Evolutionary conservation across 352 stramenopile genomes (phyloP).

Genomic region (Phytophthora pistaciae): DNA sequence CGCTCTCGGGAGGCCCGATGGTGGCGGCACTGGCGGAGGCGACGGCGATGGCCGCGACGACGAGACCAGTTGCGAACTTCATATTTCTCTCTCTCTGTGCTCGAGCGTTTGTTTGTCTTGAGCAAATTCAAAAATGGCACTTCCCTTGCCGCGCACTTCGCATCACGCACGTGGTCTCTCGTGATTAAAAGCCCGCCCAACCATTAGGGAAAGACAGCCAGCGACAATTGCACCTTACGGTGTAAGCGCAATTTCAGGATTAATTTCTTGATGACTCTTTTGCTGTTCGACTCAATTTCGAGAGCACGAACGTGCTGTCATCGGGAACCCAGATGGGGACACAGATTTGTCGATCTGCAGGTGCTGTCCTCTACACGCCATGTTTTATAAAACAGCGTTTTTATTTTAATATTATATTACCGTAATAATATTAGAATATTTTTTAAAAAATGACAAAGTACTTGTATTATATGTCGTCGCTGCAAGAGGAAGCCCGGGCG

Average conservation of each 20-base stretch:
- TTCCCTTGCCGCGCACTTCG: background rate
- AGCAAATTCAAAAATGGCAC: constrained; percentile 16
- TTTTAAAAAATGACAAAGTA: no score
- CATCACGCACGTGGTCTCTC: background rate
- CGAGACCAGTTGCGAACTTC: constrained; percentile 19
- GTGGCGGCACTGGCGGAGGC: constrained; percentile 2
- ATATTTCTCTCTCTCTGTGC: constrained; percentile 1
- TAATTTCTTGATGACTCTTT: constrained; percentile 27
- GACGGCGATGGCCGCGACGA: constrained; percentile 17
- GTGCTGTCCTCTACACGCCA: no score
- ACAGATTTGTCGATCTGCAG: no score
- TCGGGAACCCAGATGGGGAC: no score
- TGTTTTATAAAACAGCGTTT: no score
- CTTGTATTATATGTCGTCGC: no score
- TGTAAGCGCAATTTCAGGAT: constrained; percentile 12
- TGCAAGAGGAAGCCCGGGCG: no score
- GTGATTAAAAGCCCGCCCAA: background rate
- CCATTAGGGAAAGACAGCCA: background rate
- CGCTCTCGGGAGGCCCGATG: no score
- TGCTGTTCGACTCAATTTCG: constrained; percentile 9
- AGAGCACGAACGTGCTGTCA: no score
- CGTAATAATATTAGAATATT: no score
- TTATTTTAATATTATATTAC: no score
- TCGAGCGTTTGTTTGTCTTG: background rate
- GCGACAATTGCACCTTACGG: no score